Base-by-base conservation (phyloP, 2,329 filamentous ascomycete genomes). In the Fulvia fulva region DNA sequence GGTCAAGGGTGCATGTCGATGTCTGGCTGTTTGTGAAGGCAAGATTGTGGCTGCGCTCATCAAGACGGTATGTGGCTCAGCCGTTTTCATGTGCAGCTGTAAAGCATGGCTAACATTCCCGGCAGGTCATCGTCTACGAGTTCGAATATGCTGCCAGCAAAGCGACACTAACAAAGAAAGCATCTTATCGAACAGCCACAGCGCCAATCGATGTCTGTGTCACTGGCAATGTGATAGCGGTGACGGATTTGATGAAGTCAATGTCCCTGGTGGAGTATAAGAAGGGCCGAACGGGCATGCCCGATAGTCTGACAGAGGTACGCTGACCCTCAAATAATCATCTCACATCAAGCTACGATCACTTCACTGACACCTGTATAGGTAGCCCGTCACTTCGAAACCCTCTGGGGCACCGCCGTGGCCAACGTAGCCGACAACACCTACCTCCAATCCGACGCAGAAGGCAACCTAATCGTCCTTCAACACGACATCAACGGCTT, bases 181-280 rank as follows among this genome's bases (percentile, higher is more conserved):
- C 90, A 1, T 84, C 86, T 1, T 96, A 91, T 73, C 85, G 91
- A 12, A 89, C 90, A 1, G 85, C 91, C 2, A 95, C 91, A 0
- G 89, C 90, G 30, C 92, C 94, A 0, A 84, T 96, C 16, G 90
- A 93, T 65, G 73, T 97, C 6, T 85, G 87, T 9, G 82, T 97
- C 14, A 83, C 85, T 1, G 88, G 83, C 0, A 86, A 87, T 65
- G 80, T 84, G 23, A 92, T 99, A 62, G 90, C 89, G 0, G 86
- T 97, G 9, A 89, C 88, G 0, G 94, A 99, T 70, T 77, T 99
- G 47, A 97, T 96, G 89, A 97, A 97, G 76, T 96, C 90, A 1
- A 80, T 96, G 23, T 87, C 88, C 1, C 77, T 97, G 5, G 79
- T 97, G 8, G 81, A 94, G 69, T 94, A 88, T 69, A 78, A 80